Percentiles rank a stretch among this genome's conserved stretches.
phyloP scores from a whole-genome alignment of 495 filamentous ascomycete genomes.

The Penicillium silybi region DNA sequence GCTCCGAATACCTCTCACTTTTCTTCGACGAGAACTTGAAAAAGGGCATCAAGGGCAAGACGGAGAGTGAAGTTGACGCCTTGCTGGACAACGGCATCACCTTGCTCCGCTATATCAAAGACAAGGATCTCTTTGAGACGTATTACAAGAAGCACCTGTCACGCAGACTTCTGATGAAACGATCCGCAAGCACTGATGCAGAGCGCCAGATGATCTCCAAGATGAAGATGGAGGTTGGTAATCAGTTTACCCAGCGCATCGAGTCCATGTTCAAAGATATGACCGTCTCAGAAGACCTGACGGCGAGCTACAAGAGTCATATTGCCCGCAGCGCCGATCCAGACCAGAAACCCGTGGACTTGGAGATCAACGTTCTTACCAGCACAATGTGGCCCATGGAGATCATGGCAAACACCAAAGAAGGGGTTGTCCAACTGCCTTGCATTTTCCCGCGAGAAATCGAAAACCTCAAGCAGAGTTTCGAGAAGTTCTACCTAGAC shows the following conservation, averaged over 20 bases:
- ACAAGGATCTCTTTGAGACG: slow-evolving; percentile 93
- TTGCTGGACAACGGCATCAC: slow-evolving; percentile 88
- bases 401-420: slow-evolving; percentile 62
- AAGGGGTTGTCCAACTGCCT: slow-evolving; percentile 47
- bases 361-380: slow-evolving; percentile 81
- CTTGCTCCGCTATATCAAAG: slow-evolving; percentile 77
- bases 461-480: slow-evolving; percentile 73
- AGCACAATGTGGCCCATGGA: slow-evolving; percentile 93
- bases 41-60: slow-evolving; percentile 88
- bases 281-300: slow-evolving; percentile 83
- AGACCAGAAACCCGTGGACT: slow-evolving; percentile 66
- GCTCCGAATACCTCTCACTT: slow-evolving; percentile 88
- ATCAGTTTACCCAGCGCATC: slow-evolving; percentile 85
- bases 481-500: slow-evolving; percentile 84
- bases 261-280: slow-evolving; percentile 99
- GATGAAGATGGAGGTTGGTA: slow-evolving; percentile 94
- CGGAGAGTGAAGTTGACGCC: slow-evolving; percentile 80
- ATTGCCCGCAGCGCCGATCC: slow-evolving; percentile 59
- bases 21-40: slow-evolving; percentile 98
- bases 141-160: slow-evolving; percentile 99
- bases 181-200: slow-evolving; percentile 80
- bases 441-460: slow-evolving; percentile 74
- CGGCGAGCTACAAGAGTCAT: slow-evolving; percentile 66
- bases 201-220: slow-evolving; percentile 94
- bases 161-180: slow-evolving; percentile 76